phyloP scores from a whole-genome alignment of 2,329 filamentous ascomycete species.

The Fusarium drepaniforme region DNA sequence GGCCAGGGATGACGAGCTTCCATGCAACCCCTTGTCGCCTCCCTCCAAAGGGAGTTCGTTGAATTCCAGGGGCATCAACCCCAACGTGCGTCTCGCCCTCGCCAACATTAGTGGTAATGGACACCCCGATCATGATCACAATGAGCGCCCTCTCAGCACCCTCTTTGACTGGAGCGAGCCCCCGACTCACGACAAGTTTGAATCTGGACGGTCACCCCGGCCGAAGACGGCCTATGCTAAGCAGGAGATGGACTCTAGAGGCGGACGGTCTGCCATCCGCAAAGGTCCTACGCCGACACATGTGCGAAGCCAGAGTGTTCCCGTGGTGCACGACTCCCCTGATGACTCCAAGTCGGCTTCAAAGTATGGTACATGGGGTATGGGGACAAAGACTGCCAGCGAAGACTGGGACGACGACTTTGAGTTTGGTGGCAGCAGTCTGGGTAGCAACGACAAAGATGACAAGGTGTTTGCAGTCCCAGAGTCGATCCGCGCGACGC shows the following conservation, averaged over 20 bases:
- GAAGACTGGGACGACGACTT: conserved; percentile 95
- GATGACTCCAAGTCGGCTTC: conserved; percentile 67
- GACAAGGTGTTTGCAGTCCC: conserved; percentile 65
- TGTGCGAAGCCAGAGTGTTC: conserved; percentile 85
- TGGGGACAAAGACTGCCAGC: conserved; percentile 82
- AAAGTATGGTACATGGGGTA: conserved; percentile 86
- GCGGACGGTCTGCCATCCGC: conserved; percentile 75
- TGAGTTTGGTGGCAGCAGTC: conserved; percentile 72
- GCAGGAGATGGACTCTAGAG: conserved; percentile 77
- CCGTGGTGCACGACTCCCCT: conserved; percentile 73
- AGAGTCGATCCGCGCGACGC: conserved; percentile 82
- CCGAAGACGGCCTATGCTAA: conserved; percentile 84
- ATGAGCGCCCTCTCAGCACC: conserved; percentile 71
- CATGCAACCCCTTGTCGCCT: conserved; percentile 69
- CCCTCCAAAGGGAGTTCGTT: conserved; percentile 64
- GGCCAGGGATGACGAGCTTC: conserved; percentile 65
- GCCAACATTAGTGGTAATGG: conserved; percentile 64
- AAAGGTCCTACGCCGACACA: conserved; percentile 78
- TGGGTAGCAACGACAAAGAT: conserved; percentile 51
- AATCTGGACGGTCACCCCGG: conserved; percentile 69
- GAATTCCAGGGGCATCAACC: conserved; percentile 65
- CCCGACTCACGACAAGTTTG: conserved; percentile 69
- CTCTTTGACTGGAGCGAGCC: conserved; percentile 86
- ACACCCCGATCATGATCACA: conserved; percentile 42
- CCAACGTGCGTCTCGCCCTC: conserved; percentile 66